Evolutionary conservation across 2,329 filamentous ascomycete species (phyloP), one percentile per base, ranked within the genome.

Genomic region (Ophiostoma sp.): DNA sequence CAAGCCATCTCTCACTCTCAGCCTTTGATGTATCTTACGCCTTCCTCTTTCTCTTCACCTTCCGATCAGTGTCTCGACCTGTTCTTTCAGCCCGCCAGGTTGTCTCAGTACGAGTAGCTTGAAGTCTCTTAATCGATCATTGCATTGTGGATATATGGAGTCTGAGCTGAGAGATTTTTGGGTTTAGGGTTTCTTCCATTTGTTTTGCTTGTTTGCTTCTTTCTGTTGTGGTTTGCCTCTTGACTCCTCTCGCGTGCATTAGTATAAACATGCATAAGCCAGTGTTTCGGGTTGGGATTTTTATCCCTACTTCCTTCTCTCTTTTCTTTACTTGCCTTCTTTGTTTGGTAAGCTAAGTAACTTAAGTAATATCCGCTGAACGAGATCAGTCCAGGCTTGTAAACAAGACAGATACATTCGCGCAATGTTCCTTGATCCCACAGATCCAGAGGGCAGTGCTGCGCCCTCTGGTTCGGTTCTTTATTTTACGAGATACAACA

Each of bases 231-330:
- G 55, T 36, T 60, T 60, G 27, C 27, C 27, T 60, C 27, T 60
- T 18, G 55, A 60, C 55, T 60, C 55, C 55, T 40, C 55, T 60
- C 27, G 55, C 12, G 55, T 60, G 55, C 55, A 60, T 60, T 60
- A 60, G 55, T 27, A 60, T 60, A 18, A 11, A 18, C 49, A 27
- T 60, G 55, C 55, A 60, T 38, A 60, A 38, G 27, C 55, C 55
- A 60, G 55, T 60, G 55, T 60, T 60, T 60, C 55, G 55, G 27
- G 11, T 60, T 60, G 5, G 8, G 12, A 12, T 58, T 16, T 40
- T 55, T 55, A 55, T 18, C 49, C 49, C 49, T 55, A 27, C n/a
- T 3, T 27, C 8, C 5, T n/a, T 27, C 11, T 27, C n/a, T 55
- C 16, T 49, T 44, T 44, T 44, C 47, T 49, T 55, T n/a, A 12